These are phyloP conservation scores for Scenedesmus sp. DNA, from an alignment of 163 green algal species.

Conservation along the genomic window DNA sequence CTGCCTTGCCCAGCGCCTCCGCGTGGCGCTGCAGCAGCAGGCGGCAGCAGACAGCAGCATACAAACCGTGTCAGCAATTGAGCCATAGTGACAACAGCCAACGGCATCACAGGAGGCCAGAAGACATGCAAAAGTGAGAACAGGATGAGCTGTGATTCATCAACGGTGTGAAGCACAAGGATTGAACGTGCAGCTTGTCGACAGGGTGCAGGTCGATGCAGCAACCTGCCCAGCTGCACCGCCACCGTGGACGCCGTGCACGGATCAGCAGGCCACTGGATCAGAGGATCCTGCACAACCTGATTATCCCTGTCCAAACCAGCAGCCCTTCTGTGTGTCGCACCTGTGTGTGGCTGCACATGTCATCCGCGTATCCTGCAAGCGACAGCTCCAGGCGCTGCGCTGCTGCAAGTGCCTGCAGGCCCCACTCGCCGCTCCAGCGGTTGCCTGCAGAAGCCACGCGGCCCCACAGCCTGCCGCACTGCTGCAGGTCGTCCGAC, in stretches of 20 bases:
- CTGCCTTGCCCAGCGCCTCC: slow-evolving; percentile 66
- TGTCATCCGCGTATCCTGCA: slow-evolving; percentile 39
- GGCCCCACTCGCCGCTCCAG: slow-evolving; percentile 54
- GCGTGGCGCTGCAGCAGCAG: slow-evolving; percentile 69
- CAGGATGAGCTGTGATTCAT: no score
- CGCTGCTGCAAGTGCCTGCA: slow-evolving; percentile 49
- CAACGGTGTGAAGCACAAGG: no score
- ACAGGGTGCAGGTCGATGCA: no score
- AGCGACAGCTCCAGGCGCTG: slow-evolving; percentile 44
- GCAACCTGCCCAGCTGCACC: no score
- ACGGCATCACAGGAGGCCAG: no score
- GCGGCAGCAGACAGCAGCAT: neutral
- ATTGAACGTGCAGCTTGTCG: no score
- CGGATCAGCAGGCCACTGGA: no score
- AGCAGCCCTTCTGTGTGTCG: neutral
- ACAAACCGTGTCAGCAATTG: neutral
- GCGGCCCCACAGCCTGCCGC: slow-evolving; percentile 57
- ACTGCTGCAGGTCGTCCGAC: neutral
- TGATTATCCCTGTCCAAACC: no score
- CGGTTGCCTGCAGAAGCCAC: slow-evolving; percentile 39
- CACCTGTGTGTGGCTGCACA: slow-evolving; percentile 60
- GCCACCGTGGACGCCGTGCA: no score
- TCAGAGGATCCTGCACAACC: no score
- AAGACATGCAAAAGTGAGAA: no score
- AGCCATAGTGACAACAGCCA: no score